phyloP scores from a whole-genome alignment of 2,329 filamentous ascomycete species.

The Colletotrichum acutatum region DNA sequence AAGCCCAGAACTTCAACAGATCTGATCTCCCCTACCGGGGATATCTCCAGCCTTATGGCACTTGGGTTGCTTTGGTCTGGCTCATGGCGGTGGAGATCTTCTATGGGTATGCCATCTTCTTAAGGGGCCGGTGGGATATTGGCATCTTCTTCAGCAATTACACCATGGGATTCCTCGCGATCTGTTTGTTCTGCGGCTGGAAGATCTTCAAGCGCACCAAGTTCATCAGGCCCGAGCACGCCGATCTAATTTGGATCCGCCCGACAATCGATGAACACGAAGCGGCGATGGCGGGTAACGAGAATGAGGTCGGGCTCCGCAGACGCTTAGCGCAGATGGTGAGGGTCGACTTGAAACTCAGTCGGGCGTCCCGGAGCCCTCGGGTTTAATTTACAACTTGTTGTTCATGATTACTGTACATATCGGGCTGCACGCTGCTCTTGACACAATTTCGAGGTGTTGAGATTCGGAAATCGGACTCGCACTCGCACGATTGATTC shows the following conservation, averaged over 20 bases:
- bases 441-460: background rate
- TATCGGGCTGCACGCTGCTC: background rate
- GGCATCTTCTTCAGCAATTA: conserved; percentile 73
- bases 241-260: conserved; percentile 68
- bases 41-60: conserved; percentile 73
- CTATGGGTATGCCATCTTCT: conserved; percentile 73
- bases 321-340: background rate
- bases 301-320: background rate
- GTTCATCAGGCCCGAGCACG: conserved; percentile 62
- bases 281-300: conserved; percentile 34
- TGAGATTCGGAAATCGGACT: background rate
- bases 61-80: conserved; percentile 64
- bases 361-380: conserved; percentile 1
- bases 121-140: conserved; percentile 51
- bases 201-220: conserved; percentile 69
- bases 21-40: conserved; percentile 72
- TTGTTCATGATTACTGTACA: background rate
- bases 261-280: conserved; percentile 70
- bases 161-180: conserved; percentile 70
- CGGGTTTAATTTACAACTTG: background rate
- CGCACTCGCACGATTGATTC: background rate
- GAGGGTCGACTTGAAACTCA: background rate
- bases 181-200: conserved; percentile 64
- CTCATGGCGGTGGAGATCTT: conserved; percentile 69
- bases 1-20: conserved; percentile 61